Percentiles rank a stretch among this genome's conserved stretches.
Conservation (phyloP, 108 stramenopile species). For the Stephanodiscus minutulus region DNA sequence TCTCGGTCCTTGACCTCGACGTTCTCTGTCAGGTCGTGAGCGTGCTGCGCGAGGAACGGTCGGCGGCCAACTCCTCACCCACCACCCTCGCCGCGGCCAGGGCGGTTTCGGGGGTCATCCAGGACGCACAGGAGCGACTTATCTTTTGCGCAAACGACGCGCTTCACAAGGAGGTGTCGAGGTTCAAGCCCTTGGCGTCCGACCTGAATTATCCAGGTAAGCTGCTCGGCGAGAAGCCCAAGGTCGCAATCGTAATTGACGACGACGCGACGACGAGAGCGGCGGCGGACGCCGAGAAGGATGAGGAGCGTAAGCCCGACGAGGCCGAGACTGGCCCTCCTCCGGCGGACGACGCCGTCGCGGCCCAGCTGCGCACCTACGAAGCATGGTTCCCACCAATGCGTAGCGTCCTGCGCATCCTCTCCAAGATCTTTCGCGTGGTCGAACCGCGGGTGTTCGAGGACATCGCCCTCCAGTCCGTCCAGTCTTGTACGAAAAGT, state of each 20-base stretch:
- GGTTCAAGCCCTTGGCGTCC: slow-evolving; percentile 77
- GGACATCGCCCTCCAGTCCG: slow-evolving; percentile 83
- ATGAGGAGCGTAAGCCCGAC: neutral
- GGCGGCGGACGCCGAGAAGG: slow-evolving; percentile 6
- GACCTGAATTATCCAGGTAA: slow-evolving; percentile 88
- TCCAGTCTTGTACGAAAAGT: slow-evolving; percentile 83
- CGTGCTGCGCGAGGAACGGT: slow-evolving; percentile 84
- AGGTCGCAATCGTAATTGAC: slow-evolving; percentile 41
- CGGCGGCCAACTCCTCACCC: slow-evolving; percentile 71
- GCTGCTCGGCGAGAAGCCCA: slow-evolving; percentile 51
- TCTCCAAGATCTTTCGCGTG: slow-evolving; percentile 91
- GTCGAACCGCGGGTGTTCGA: slow-evolving; percentile 93
- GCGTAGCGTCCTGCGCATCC: slow-evolving; percentile 79
- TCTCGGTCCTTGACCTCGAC: slow-evolving; percentile 77
- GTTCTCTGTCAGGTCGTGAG: slow-evolving; percentile 84
- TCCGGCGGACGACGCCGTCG: slow-evolving; percentile 54
- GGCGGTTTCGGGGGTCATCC: slow-evolving; percentile 78
- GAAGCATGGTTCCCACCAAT: slow-evolving; percentile 94
- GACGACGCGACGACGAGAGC: slow-evolving; percentile 17
- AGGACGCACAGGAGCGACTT: slow-evolving; percentile 89
- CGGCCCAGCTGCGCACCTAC: slow-evolving; percentile 76
- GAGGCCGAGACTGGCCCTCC: neutral
- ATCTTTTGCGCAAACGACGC: slow-evolving; percentile 85
- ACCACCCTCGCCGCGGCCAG: slow-evolving; percentile 78
- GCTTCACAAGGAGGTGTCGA: slow-evolving; percentile 77